Evolutionary conservation across 768 basidiomycete species (phyloP), one percentile per base, ranked within the genome.

Genomic region (Ramaria rubella): DNA sequence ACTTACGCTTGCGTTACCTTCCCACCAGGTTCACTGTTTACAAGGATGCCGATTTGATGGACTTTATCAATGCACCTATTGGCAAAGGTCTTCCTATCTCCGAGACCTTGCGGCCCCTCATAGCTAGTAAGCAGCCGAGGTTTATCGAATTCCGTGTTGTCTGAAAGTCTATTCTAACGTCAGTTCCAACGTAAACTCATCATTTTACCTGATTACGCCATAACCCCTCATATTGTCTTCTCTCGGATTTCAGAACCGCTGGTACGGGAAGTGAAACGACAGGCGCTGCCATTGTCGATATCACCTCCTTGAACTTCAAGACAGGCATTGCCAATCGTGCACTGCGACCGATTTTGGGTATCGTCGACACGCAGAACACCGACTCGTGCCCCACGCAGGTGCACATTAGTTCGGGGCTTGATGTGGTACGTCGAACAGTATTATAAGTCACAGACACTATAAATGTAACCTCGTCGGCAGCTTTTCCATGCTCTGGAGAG

Each of bases 211-310:
- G 29, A 7, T n/a, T n/a, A 46, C 9, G 44, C 29, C 24, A 24
- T 45, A 21, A 45, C 30, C 60, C 60, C 11, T n/a, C n/a, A 51
- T 29, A 17, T 14, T 64, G 82, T 87, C 11, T 86, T 84, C 3
- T 87, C 86, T 1, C 21, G 8, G 19, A 12, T 8, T 34, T 6
- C 24, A 55, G 53, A 2, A 87, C 85, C 5, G 82, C 82, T 29
- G 95, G 95, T 49, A 95, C 94, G 14, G 94, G 93, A 17, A 91
- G 90, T 1, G 91, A 97, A 69, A 97, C 94, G 2, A 97, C 94
- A 0, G 94, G 94, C 9, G 87, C 94, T 0, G 91, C 94, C 11
- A 95, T 97, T 62, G 79, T 96, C 54, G 90, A 94, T 65, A 91
- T 96, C 43, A 90, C 94, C 0, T 93, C 92, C 0, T 82, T 80